A percentile compares a stretch with the other conserved stretches of the same genome.
These are phyloP conservation scores for Fomitopsis pulvina DNA, from an alignment of 768 basidiomycete species.

Conservation along the genomic window DNA sequence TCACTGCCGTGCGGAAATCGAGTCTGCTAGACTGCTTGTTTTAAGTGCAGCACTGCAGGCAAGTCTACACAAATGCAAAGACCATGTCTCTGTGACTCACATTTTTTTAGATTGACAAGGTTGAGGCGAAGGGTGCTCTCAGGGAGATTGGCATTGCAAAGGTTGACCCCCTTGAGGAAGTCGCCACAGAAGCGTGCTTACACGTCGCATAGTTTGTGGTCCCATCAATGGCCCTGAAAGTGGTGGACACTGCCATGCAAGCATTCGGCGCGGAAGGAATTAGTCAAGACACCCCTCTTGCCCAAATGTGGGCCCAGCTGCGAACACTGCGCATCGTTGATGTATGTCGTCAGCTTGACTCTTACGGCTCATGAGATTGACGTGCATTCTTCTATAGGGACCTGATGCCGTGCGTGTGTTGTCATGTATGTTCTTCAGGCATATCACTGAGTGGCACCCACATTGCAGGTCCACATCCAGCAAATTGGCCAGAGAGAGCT, in stretches of 20 bases:
- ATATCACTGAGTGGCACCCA: slow-evolving; percentile 1
- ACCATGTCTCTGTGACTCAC: not conserved
- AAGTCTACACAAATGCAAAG: slow-evolving; percentile 4
- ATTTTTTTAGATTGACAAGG: slow-evolving; percentile 68
- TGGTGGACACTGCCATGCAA: slow-evolving; percentile 96
- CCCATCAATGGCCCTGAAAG: slow-evolving; percentile 79
- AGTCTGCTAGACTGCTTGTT: slow-evolving; percentile 80
- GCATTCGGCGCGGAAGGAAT: slow-evolving; percentile 95
- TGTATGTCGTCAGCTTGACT: slow-evolving; percentile 35
- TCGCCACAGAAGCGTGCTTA: too few relatives aligned
- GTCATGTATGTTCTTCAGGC: not conserved
- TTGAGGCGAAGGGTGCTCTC: slow-evolving; percentile 87
- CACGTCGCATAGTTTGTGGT: slow-evolving; percentile 71
- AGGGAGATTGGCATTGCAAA: slow-evolving; percentile 99
- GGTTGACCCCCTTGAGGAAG: too few relatives aligned
- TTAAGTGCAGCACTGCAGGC: slow-evolving; percentile 87
- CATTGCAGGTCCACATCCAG: slow-evolving; percentile 79
- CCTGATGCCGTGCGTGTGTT: slow-evolving; percentile 60
- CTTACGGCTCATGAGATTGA: not conserved
- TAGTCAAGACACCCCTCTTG: slow-evolving; percentile 83
- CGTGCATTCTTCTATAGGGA: slow-evolving; percentile 38
- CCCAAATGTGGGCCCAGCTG: slow-evolving; percentile 67
- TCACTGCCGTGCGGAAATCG: slow-evolving; percentile 88
- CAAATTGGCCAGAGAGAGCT: slow-evolving; percentile 91
- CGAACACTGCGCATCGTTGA: slow-evolving; percentile 87